phyloP scores from a whole-genome alignment of 768 basidiomycete genomes.

The Krasilnikovozyma curviuscula region DNA sequence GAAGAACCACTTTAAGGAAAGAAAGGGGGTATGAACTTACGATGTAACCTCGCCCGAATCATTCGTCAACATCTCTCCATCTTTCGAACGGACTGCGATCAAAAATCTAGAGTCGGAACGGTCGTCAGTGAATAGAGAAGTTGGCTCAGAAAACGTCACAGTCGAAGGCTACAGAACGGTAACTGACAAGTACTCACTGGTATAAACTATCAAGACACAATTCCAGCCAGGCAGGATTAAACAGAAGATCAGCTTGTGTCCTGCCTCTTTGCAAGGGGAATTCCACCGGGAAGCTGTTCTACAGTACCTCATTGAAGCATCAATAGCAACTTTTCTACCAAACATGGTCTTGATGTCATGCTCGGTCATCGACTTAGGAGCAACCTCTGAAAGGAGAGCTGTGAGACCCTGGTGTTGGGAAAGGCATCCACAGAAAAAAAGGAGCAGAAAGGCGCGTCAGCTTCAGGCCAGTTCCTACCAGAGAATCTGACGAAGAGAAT shows the following conservation, averaged over 20 bases:
- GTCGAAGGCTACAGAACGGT: background rate
- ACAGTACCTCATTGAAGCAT: conserved; percentile 42
- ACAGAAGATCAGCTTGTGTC: conserved; percentile 1
- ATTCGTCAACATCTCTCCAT: conserved; percentile 90
- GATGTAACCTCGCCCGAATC: conserved; percentile 94
- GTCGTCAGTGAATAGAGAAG: background rate
- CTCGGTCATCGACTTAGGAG: conserved; percentile 32
- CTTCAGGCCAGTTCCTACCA: too few species aligned
- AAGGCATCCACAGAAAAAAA: background rate
- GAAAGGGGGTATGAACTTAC: conserved; percentile 20
- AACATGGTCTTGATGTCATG: conserved; percentile 95
- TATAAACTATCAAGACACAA: conserved; percentile 50
- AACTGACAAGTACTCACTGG: conserved; percentile 21
- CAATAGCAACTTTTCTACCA: conserved; percentile 93
- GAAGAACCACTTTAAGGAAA: background rate
- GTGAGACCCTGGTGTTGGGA: background rate
- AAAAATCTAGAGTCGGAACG: conserved; percentile 49
- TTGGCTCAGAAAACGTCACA: background rate
- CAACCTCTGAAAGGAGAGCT: background rate
- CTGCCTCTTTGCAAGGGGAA: background rate
- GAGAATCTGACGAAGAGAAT: too few species aligned
- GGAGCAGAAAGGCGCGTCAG: conserved; percentile 14
- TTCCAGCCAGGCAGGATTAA: conserved; percentile 32
- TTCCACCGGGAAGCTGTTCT: too few species aligned
- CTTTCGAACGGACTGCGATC: conserved; percentile 87